Evolutionary conservation across 75 land plant genomes (phyloP).

Genomic region (Pinus taeda): DNA sequence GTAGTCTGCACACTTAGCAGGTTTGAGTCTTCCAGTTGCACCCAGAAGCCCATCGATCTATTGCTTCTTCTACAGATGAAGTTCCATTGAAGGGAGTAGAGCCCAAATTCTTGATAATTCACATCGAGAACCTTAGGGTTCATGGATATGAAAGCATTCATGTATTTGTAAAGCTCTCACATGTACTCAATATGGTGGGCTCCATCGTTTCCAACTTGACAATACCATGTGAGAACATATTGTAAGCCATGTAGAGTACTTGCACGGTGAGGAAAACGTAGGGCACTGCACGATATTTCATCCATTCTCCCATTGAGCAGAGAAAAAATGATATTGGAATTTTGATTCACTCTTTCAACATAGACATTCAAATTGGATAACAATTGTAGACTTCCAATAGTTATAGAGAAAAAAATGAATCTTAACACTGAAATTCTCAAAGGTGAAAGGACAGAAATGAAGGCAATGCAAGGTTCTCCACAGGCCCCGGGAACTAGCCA

Average conservation of each 20-base stretch:
- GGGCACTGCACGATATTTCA: not conserved
- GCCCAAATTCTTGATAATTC: constrained; percentile 7
- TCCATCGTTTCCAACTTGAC: not conserved
- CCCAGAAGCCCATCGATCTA: too few relatives aligned
- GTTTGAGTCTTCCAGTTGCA: too few relatives aligned
- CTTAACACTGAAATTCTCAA: too few relatives aligned
- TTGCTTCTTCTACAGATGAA: constrained; percentile 12
- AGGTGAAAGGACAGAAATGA: too few relatives aligned
- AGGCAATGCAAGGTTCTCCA: too few relatives aligned
- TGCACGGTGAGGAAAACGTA: constrained; percentile 18
- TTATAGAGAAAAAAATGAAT: too few relatives aligned
- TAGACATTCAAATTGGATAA: too few relatives aligned
- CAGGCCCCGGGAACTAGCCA: too few relatives aligned
- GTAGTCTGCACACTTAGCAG: too few relatives aligned
- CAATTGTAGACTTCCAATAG: too few relatives aligned
- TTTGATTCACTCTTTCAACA: too few relatives aligned
- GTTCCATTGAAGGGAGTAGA: not conserved
- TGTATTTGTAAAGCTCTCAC: constrained; percentile 6
- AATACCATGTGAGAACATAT: constrained; percentile 8
- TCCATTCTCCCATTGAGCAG: constrained; percentile 6
- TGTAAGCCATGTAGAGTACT: constrained; percentile 10
- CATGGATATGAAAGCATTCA: constrained; percentile 5
- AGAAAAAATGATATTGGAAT: not conserved
- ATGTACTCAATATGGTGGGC: not conserved
- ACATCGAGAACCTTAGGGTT: constrained; percentile 6